These are phyloP conservation scores for Lactarius quietus DNA, from an alignment of 768 basidiomycete species.

Conservation along the genomic window DNA sequence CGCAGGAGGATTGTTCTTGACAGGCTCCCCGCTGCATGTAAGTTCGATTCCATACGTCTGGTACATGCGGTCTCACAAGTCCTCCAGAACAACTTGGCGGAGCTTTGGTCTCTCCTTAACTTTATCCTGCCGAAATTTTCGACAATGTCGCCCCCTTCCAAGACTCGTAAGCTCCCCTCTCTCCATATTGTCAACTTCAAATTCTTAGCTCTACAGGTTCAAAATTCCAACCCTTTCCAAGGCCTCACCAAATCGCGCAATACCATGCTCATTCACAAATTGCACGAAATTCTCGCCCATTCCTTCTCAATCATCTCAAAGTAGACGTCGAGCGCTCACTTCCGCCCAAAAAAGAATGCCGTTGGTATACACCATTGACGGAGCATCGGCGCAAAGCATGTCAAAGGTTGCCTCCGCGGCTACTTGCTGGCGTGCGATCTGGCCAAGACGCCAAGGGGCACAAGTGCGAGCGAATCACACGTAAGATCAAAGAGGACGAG, in stretches of 20 bases:
- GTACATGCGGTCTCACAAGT: constrained; percentile 7
- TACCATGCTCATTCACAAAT: constrained; percentile 63
- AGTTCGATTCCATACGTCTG: constrained; percentile 29
- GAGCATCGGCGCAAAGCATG: constrained; percentile 77
- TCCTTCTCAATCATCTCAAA: constrained; percentile 89
- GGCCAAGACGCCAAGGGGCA: constrained; percentile 31
- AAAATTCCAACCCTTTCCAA: constrained; percentile 63
- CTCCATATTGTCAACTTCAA: background rate
- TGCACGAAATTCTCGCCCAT: constrained; percentile 92
- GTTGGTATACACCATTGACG: constrained; percentile 88
- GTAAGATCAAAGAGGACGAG: constrained; percentile 47
- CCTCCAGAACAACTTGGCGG: constrained; percentile 85
- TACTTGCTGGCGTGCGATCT: constrained; percentile 38
- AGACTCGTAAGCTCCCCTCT: constrained; percentile 56
- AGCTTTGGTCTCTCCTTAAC: constrained; percentile 93
- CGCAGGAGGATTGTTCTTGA: constrained; percentile 88
- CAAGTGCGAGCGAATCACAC: constrained; percentile 26
- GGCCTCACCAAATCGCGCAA: constrained; percentile 56
- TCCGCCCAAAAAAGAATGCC: constrained; percentile 92
- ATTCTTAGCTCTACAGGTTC: constrained; percentile 46
- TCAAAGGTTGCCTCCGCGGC: constrained; percentile 65
- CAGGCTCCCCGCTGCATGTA: constrained; percentile 96
- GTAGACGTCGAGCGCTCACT: constrained; percentile 77
- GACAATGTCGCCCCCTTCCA: constrained; percentile 87
- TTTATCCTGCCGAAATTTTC: constrained; percentile 96